Percentiles rank a stretch among this genome's conserved stretches.
phyloP scores from a whole-genome alignment of 2,329 filamentous ascomycete genomes.

The Colletotrichum abscissum region DNA sequence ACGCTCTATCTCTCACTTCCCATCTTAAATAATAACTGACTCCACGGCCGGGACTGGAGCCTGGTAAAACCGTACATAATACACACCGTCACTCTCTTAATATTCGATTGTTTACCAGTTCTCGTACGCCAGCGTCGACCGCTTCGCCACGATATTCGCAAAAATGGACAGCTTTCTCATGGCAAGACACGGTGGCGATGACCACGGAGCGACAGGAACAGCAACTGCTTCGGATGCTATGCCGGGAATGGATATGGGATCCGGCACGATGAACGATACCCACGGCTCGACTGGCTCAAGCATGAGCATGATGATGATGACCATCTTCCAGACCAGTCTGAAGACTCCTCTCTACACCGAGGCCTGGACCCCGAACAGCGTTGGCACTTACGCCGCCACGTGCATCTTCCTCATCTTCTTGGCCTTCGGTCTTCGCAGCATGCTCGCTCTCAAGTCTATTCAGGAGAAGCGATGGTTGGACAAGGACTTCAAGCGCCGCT shows the following conservation, averaged over 20 bases:
- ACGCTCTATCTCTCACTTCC: background rate
- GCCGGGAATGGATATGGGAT: constrained; percentile 34
- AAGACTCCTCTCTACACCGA: constrained; percentile 67
- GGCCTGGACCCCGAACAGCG: constrained; percentile 77
- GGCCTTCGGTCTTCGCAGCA: constrained; percentile 73
- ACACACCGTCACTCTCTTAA: background rate
- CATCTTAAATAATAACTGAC: background rate
- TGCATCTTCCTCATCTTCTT: constrained; percentile 92
- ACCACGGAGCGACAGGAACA: constrained; percentile 10
- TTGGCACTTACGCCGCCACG: constrained; percentile 84
- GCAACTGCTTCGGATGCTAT: constrained; percentile 21
- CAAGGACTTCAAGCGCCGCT: constrained; percentile 78
- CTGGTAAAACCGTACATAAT: constrained; percentile 11
- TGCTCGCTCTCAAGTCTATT: constrained; percentile 78
- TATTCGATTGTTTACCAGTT: background rate
- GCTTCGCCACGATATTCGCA: background rate
- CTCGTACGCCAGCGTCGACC: constrained; percentile 12
- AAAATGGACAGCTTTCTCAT: constrained; percentile 26
- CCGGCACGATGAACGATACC: constrained; percentile 23
- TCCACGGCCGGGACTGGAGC: constrained; percentile 31
- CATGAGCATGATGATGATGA: constrained; percentile 51
- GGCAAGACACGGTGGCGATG: constrained; percentile 28
- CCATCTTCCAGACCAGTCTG: constrained; percentile 70
- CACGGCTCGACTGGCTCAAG: constrained; percentile 17
- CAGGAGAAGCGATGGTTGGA: constrained; percentile 75